Conservation (phyloP, 2,329 filamentous ascomycete species). For the Bipolaris victoriae region DNA sequence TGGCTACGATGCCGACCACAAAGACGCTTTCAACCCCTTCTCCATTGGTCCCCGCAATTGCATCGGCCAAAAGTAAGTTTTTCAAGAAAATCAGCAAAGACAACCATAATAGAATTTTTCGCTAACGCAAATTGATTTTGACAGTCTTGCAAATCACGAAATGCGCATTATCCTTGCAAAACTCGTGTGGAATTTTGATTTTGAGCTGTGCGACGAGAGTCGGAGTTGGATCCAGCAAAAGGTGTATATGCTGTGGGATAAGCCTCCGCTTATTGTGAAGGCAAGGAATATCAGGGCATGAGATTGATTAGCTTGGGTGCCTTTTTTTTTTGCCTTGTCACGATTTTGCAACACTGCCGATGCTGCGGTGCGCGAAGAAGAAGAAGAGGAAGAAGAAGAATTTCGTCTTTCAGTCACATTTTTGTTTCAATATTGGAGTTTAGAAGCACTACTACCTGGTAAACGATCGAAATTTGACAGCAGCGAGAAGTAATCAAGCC, state of each 20-base stretch:
- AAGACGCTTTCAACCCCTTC: slow-evolving; percentile 33
- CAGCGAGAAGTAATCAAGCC: background rate
- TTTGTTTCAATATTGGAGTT: too few relatives aligned
- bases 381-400: too few relatives aligned
- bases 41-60: slow-evolving; percentile 38
- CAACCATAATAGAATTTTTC: too few relatives aligned
- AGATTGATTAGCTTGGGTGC: too few relatives aligned
- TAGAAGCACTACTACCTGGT: too few relatives aligned
- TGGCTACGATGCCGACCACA: slow-evolving; percentile 33
- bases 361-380: too few relatives aligned
- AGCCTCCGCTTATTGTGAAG: slow-evolving; percentile 20
- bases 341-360: too few relatives aligned
- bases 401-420: too few relatives aligned
- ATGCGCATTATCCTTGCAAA: slow-evolving; percentile 37
- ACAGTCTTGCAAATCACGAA: slow-evolving; percentile 42
- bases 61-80: slow-evolving; percentile 44
- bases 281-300: background rate
- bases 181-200: slow-evolving; percentile 35
- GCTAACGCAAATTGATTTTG: too few relatives aligned
- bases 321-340: too few relatives aligned
- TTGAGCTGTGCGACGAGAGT: slow-evolving; percentile 21
- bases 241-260: slow-evolving; percentile 21
- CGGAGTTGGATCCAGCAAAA: slow-evolving; percentile 14
- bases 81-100: too few relatives aligned
- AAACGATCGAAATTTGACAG: too few relatives aligned